Evolutionary conservation across 2,329 filamentous ascomycete species (phyloP).

Genomic region (Colletotrichum caudatum): DNA sequence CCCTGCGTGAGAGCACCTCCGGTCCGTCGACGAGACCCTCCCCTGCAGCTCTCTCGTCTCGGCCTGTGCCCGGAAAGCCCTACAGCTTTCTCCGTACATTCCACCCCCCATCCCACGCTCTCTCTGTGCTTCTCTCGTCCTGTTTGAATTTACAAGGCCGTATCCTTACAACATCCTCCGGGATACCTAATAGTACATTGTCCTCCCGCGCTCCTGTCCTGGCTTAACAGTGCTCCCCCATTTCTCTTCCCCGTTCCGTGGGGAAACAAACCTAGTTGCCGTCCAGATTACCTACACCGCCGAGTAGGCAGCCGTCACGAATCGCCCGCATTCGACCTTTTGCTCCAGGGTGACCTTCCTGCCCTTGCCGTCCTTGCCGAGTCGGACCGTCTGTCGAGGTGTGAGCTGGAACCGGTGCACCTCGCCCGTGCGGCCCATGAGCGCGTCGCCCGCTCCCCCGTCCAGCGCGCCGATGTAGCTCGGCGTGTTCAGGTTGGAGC

Average conservation of each 20-base stretch:
- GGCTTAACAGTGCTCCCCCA: not conserved
- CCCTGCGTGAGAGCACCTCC: not conserved
- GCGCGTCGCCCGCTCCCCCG: conserved; percentile 66
- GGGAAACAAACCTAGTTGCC: conserved; percentile 33
- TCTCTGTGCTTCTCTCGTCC: not conserved
- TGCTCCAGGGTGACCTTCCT: conserved; percentile 84
- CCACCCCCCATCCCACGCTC: not conserved
- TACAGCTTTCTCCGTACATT: not conserved
- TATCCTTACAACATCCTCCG: conserved; percentile 24
- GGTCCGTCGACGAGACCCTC: conserved; percentile 1
- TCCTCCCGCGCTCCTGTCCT: not conserved
- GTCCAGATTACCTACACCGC: conserved; percentile 57
- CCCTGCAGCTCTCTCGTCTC: not conserved
- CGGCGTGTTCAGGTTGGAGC: conserved; percentile 82
- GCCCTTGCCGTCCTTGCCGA: conserved; percentile 70
- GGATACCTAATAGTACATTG: conserved; percentile 24
- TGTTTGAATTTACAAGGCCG: conserved; percentile 31
- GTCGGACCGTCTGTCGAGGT: conserved; percentile 76
- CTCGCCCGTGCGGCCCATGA: conserved; percentile 70
- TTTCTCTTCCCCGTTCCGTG: not conserved
- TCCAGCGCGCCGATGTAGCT: conserved; percentile 85
- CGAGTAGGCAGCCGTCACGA: conserved; percentile 87
- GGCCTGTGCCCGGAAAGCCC: not conserved
- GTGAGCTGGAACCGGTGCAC: conserved; percentile 84
- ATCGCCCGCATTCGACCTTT: conserved; percentile 86